Evolutionary conservation across 2,329 filamentous ascomycete genomes (phyloP), one percentile per base, ranked within the genome.

Genomic region (Ophiostoma sp.): DNA sequence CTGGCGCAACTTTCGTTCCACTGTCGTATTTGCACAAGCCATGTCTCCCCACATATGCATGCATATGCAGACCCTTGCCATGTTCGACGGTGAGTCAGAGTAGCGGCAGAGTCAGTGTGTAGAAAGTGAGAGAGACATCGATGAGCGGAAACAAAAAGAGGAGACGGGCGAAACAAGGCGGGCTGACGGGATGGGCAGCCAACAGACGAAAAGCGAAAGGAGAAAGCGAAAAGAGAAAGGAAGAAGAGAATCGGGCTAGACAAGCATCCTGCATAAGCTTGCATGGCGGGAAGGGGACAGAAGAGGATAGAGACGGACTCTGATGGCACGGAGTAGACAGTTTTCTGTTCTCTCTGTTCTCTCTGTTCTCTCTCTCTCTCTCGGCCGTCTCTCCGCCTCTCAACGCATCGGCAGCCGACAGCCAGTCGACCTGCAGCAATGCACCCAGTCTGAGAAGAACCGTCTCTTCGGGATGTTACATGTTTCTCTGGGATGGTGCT

Each of bases 341-440:
- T 42, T n/a, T 27, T n/a, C 38, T 40, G 18, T 38, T 45, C 9
- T 41, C 27, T 27, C 27, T 27, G 27, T 27, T 27, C 27, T 27
- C 9, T 41, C 27, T 27, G 1, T 27, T 1, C 2, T 27, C 27
- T 27, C 27, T 27, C 27, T 27, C 27, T 27, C 27, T 27, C 1
- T 27, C 27, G 2, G 27, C 27, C 27, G 27, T 27, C 27, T 27
- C 27, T 27, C 27, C 27, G 27, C 2, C 27, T 27, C 27, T 27
- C 27, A 27, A 27, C 27, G 27, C 27, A 27, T 27, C 64, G 27
- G 8, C 47, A 55, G 6, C 38, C 5, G 4, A n/a, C 67, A 72
- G 70, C 70, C 70, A 71, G 68, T 71, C 67, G 67, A 69, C 67
- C 67, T 70, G 69, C 71, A 72, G 69, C 64, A 27, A 66, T 64